These are phyloP conservation scores for Mollisia scopiformis DNA, from an alignment of 2,329 filamentous ascomycete genomes.

Conservation along the genomic window DNA sequence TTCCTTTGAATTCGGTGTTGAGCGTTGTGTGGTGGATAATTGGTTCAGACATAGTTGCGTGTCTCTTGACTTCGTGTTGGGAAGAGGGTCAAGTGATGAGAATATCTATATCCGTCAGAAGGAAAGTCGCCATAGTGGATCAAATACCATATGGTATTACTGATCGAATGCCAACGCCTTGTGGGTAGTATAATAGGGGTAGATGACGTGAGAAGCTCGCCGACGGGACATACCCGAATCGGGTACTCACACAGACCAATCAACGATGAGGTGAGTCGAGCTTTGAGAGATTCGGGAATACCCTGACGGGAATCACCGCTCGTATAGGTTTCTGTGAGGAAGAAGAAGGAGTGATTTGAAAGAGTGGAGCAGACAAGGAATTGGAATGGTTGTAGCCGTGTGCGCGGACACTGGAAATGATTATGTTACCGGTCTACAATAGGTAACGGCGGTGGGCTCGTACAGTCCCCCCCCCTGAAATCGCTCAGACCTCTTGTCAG, in stretches of 20 bases:
- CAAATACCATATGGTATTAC: neutral
- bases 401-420: too few relatives aligned
- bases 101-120: constrained; percentile 4
- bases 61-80: neutral
- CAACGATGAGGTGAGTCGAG: neutral
- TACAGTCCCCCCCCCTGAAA: too few relatives aligned
- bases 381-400: too few relatives aligned
- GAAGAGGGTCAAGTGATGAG: constrained; percentile 11
- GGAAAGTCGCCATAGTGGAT: neutral
- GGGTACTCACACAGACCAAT: neutral
- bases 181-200: neutral
- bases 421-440: too few relatives aligned
- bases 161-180: neutral
- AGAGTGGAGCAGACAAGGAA: too few relatives aligned
- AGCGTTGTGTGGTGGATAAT: neutral
- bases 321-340: neutral
- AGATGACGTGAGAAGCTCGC: neutral
- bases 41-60: neutral
- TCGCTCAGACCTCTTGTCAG: too few relatives aligned
- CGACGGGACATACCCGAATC: neutral
- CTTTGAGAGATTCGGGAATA: neutral
- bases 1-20: neutral
- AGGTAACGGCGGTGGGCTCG: too few relatives aligned
- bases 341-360: too few relatives aligned
- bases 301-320: neutral